Base-by-base conservation (phyloP, 179 eudicot genomes). In the Heliamphora pulchella region DNA sequence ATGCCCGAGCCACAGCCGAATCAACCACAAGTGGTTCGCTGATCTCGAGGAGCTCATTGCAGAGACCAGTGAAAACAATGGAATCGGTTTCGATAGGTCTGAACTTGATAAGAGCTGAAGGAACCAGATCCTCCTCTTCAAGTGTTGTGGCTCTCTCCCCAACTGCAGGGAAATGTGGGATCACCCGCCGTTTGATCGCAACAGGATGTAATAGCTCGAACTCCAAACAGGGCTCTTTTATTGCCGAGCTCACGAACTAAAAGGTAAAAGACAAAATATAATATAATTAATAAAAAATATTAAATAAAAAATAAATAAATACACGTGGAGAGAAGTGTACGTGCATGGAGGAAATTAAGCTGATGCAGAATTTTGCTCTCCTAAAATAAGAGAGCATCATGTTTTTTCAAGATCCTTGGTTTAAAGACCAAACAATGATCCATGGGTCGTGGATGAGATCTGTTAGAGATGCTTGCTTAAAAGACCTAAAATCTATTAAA, bases 181-280 rank as follows among this genome's bases (percentile, higher is more conserved):
- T 91, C 84, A 89, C 88, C 2, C 98, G 89, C 13, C 96, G 87
- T 80, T 89, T 92, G 47, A 92, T 81, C 8, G 90, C 87, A 8
- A 87, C 84, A 2, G 98, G 97, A 86, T 96, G 93, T 17, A 94
- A 31, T 54, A 96, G 87, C 86, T 96, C 97, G 57, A 96, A 96
- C 82, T 96, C 99, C 85, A 94, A 85, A 67, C 96, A 85, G 44
- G 89, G 91, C 58, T 92, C 92, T 81, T 96, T 96, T 81, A 96
- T 54, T 55, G 98, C 88, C 20, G 87, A 84, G 87, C 93, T 87
- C 81, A 94, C 98, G 86, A 91, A 90, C 93, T 91, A 66, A 62
- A 71, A 78, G 20, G n/a, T 5, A 39, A 64, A 53, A n/a, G 44
- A 51, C n/a, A 72, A 15, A 81, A 7, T 8, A 61, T 61, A 61